These are phyloP conservation scores for Hypomontagnella submonticulosa DNA, from an alignment of 495 filamentous ascomycete species.

Conservation along the genomic window DNA sequence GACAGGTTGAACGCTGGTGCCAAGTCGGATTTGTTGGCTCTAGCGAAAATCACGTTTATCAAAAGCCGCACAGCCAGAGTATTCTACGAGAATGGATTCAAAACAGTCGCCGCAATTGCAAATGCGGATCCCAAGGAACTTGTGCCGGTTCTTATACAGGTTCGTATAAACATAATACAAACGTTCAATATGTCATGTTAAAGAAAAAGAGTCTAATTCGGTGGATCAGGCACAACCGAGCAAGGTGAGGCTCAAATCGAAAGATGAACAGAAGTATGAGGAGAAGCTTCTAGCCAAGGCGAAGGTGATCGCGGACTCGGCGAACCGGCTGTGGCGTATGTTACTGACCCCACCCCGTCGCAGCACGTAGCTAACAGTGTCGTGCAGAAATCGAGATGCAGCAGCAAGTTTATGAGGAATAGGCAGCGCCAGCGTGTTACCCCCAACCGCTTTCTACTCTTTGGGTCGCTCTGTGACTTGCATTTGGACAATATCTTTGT, in stretches of 20 bases:
- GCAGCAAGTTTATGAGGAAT: conserved; percentile 56
- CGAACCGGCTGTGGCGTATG: conserved; percentile 79
- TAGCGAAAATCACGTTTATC: conserved; percentile 79
- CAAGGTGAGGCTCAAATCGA: conserved; percentile 67
- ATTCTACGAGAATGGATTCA: conserved; percentile 82
- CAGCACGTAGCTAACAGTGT: conserved; percentile 36
- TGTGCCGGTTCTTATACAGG: conserved; percentile 75
- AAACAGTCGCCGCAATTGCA: conserved; percentile 72
- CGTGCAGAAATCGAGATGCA: conserved; percentile 59
- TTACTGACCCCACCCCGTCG: conserved; percentile 26
- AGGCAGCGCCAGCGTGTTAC: conserved; percentile 27
- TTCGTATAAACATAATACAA: conserved; percentile 42
- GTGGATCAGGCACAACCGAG: conserved; percentile 66
- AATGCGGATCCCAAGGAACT: conserved; percentile 74
- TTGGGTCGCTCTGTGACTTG: conserved; percentile 3
- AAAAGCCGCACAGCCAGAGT: conserved; percentile 81
- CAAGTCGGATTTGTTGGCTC: conserved; percentile 74
- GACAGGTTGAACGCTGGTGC: conserved; percentile 81
- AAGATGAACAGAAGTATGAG: conserved; percentile 70
- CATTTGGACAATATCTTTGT: conserved; percentile 2
- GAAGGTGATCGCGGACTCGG: conserved; percentile 73
- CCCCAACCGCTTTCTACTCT: conserved; percentile 24
- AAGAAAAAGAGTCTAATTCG: conserved; percentile 4
- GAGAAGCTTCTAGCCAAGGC: conserved; percentile 74
- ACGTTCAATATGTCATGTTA: neutral